phyloP scores from a whole-genome alignment of 2,329 filamentous ascomycete species.

The Monosporascus sp. region DNA sequence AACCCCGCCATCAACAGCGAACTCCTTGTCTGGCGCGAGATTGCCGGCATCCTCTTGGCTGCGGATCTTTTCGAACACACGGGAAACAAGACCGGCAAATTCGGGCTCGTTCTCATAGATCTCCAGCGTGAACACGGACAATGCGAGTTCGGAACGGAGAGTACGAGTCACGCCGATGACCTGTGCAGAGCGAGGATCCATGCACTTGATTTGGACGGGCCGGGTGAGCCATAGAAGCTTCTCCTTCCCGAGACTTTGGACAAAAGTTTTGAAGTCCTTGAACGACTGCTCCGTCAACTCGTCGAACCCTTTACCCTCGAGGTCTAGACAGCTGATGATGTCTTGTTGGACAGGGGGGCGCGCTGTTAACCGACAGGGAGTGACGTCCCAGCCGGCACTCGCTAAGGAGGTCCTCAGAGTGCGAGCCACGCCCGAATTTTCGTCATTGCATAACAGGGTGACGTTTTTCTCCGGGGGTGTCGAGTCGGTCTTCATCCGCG shows the following conservation, averaged over 20 bases:
- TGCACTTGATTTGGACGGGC: conserved; percentile 21
- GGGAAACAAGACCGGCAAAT: conserved; percentile 6
- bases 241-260: conserved; percentile 5
- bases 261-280: conserved; percentile 8
- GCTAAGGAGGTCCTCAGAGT: conserved; percentile 7
- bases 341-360: conserved; percentile 13
- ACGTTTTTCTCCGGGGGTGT: conserved; percentile 3
- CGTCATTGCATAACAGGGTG: conserved; percentile 7
- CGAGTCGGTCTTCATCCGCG: conserved; percentile 2
- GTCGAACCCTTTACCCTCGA: conserved; percentile 20
- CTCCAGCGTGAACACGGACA: conserved; percentile 26
- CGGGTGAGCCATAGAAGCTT: conserved; percentile 28
- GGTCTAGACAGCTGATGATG: conserved; percentile 23
- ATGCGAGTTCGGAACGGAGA: conserved; percentile 23
- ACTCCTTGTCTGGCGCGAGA: conserved; percentile 26
- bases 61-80: conserved; percentile 18
- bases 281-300: conserved; percentile 14
- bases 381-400: conserved; percentile 11
- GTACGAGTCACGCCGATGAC: conserved; percentile 24
- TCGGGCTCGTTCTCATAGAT: conserved; percentile 15
- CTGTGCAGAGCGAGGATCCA: conserved; percentile 21
- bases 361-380: conserved; percentile 9
- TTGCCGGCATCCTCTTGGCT: conserved; percentile 10
- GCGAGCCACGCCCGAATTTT: conserved; percentile 3
- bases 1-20: conserved; percentile 20